These are phyloP conservation scores for Botrytis deweyae DNA, from an alignment of 2,329 filamentous ascomycete genomes.

Conservation along the genomic window DNA sequence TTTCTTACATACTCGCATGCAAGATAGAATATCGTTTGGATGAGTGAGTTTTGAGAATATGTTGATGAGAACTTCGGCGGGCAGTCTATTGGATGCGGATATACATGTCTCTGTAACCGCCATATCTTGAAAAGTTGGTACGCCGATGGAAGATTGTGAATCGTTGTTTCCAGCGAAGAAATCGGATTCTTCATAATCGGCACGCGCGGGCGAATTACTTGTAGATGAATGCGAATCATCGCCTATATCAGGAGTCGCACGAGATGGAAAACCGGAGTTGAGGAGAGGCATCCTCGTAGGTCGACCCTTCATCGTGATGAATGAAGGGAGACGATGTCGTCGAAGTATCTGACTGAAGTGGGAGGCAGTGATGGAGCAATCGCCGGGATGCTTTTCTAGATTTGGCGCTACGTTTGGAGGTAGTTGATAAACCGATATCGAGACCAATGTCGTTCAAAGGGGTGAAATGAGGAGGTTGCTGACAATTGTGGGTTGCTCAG, in stretches of 20 bases:
- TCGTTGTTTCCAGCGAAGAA: conserved; percentile 89
- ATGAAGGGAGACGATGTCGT: not conserved
- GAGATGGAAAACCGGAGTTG: conserved; percentile 31
- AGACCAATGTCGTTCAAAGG: conserved; percentile 6
- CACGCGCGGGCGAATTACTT: conserved; percentile 71
- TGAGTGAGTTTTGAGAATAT: conserved; percentile 83
- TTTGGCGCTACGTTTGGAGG: not conserved
- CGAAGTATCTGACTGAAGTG: not conserved
- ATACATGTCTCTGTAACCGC: conserved; percentile 66
- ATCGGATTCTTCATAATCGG: conserved; percentile 88
- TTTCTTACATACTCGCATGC: conserved; percentile 89
- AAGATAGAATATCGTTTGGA: conserved; percentile 75
- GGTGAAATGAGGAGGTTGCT: conserved; percentile 12
- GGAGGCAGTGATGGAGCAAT: conserved; percentile 2
- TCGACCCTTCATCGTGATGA: conserved; percentile 33
- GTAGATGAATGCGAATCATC: conserved; percentile 47
- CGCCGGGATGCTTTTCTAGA: not conserved
- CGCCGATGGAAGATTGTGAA: conserved; percentile 86
- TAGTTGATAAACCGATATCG: not conserved
- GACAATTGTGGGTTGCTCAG: conserved; percentile 19
- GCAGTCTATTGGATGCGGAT: conserved; percentile 80
- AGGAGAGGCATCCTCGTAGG: conserved; percentile 32
- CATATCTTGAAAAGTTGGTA: conserved; percentile 74
- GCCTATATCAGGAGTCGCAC: conserved; percentile 35
- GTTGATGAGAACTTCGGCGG: conserved; percentile 90